Percentiles rank a stretch among this genome's conserved stretches.
Conservation (phyloP, 257 asterid species). For the Mentha longifolia region DNA sequence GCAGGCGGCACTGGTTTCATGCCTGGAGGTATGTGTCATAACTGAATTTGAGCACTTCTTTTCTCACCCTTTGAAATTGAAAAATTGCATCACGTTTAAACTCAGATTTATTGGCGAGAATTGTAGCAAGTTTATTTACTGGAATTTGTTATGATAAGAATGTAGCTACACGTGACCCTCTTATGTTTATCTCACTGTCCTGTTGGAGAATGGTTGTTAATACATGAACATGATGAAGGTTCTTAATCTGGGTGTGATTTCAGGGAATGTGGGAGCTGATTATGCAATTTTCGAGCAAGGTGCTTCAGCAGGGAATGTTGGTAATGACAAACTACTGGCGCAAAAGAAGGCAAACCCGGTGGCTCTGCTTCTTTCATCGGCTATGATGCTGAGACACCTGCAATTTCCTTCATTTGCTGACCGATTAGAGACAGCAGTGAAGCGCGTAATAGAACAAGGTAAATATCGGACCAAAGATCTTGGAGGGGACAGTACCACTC, state of each 20-base stretch:
- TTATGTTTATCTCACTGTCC: background rate
- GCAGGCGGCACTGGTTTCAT: constrained; percentile 94
- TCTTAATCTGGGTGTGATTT: constrained; percentile 18
- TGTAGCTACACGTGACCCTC: background rate
- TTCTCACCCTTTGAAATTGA: constrained; percentile 8
- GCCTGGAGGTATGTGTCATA: constrained; percentile 76
- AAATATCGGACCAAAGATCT: constrained; percentile 75
- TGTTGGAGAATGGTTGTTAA: background rate
- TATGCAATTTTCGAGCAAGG: constrained; percentile 96
- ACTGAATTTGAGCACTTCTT: background rate
- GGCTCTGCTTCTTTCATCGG: constrained; percentile 86
- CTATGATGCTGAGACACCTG: constrained; percentile 92
- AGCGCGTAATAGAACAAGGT: constrained; percentile 63
- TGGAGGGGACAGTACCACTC: constrained; percentile 83
- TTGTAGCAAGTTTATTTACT: background rate
- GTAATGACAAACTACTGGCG: constrained; percentile 61
- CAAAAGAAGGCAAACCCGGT: constrained; percentile 87
- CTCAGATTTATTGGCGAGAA: background rate
- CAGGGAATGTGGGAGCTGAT: constrained; percentile 92
- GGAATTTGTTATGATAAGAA: constrained; percentile 16
- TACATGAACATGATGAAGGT: background rate
- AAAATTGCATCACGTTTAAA: constrained; percentile 1
- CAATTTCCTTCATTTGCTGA: constrained; percentile 91
- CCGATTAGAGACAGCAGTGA: constrained; percentile 78
- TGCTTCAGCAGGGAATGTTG: constrained; percentile 98